phyloP scores from a whole-genome alignment of 2,329 filamentous ascomycete species.

The Arachnomyces sp. region DNA sequence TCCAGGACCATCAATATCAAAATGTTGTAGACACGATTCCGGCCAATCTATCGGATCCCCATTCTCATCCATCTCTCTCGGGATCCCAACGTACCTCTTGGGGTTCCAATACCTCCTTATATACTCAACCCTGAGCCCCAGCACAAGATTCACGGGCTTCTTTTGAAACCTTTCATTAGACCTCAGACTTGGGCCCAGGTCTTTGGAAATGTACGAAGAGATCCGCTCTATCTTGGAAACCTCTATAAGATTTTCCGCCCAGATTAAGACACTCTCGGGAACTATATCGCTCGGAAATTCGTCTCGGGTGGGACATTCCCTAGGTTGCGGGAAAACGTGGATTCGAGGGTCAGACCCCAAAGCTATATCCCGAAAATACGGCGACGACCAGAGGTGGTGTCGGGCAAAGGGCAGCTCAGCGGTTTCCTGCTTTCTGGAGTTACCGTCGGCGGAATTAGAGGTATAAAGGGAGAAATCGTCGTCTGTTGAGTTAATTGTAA shows the following conservation, averaged over 20 bases:
- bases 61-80: background rate
- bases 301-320: background rate
- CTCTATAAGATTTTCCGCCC: background rate
- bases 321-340: background rate
- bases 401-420: too few relatives aligned
- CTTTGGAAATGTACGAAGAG: background rate
- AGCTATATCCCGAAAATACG: background rate
- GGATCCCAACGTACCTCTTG: background rate
- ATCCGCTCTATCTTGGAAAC: conserved; percentile 1
- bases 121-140: conserved; percentile 1
- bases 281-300: conserved; percentile 2
- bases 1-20: conserved; percentile 2
- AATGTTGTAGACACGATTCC: background rate
- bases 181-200: too few relatives aligned
- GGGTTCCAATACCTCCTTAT: background rate
- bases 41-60: background rate
- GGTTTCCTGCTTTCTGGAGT: too few relatives aligned
- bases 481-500: too few relatives aligned
- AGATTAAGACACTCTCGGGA: background rate
- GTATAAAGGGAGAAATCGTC: too few relatives aligned
- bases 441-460: too few relatives aligned
- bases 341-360: background rate
- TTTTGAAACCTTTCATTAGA: background rate
- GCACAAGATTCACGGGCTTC: background rate
- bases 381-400: background rate